phyloP scores from a whole-genome alignment of 2,329 filamentous ascomycete genomes.

The Cercospora zeae-maydis region DNA sequence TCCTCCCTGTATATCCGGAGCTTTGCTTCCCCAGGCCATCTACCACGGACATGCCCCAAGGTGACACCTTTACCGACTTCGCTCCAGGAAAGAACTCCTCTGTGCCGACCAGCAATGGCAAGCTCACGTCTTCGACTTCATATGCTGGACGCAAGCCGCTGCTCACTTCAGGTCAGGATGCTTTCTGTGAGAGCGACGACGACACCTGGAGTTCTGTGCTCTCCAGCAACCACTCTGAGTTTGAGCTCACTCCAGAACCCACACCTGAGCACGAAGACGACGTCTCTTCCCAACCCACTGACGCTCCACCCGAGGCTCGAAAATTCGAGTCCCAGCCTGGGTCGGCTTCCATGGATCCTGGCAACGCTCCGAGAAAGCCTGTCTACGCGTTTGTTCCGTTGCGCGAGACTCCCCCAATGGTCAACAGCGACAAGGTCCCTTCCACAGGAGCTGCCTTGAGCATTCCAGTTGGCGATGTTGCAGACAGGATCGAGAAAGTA shows the following conservation, averaged over 20 bases:
- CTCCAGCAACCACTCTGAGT: not conserved
- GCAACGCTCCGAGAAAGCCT: not conserved
- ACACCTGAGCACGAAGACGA: not conserved
- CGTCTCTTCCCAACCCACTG: too few relatives aligned
- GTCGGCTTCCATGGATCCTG: not conserved
- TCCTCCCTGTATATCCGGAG: not conserved
- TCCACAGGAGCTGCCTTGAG: not conserved
- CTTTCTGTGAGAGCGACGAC: too few relatives aligned
- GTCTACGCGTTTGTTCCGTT: not conserved
- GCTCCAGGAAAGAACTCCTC: not conserved
- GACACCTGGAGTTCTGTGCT: not conserved
- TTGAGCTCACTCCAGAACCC: not conserved
- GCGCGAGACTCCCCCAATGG: not conserved
- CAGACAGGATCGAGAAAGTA: slow-evolving; percentile 84
- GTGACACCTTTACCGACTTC: not conserved
- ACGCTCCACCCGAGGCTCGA: not conserved
- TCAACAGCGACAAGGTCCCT: not conserved
- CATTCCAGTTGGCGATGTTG: slow-evolving; percentile 65
- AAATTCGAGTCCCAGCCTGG: not conserved
- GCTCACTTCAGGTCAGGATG: not conserved
- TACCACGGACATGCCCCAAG: too few relatives aligned
- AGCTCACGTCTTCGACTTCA: not conserved
- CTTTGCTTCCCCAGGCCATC: not conserved
- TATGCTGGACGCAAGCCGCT: not conserved
- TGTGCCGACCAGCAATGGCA: not conserved